phyloP scores from a whole-genome alignment of 1,284 basidiomycete genomes.

The Inonotus hispidus region DNA sequence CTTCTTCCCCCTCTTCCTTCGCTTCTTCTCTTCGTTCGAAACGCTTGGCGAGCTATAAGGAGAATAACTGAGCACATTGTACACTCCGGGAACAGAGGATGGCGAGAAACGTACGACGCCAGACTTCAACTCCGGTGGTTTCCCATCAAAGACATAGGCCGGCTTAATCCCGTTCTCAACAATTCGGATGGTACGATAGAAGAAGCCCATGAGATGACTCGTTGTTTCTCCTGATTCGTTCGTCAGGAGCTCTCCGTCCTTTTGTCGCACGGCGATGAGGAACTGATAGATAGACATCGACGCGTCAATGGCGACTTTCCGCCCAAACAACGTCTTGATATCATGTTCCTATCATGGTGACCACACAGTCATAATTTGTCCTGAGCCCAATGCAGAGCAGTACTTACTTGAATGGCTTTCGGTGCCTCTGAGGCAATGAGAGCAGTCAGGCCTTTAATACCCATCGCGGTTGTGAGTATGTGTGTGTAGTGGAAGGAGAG shows the following conservation, averaged over 20 bases:
- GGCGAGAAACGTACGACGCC: constrained; percentile 73
- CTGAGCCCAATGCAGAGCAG: not conserved
- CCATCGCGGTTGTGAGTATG: constrained; percentile 42
- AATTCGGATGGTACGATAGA: constrained; percentile 95
- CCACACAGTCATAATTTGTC: not conserved
- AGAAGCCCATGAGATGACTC: constrained; percentile 97
- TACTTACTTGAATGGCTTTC: constrained; percentile 57
- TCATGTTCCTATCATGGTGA: constrained; percentile 64
- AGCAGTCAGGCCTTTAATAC: constrained; percentile 90
- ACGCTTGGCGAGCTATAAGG: constrained; percentile 78
- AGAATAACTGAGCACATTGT: not conserved
- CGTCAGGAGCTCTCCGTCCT: constrained; percentile 94
- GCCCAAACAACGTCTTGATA: constrained; percentile 95
- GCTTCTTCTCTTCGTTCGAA: constrained; percentile 90
- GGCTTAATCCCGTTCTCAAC: constrained; percentile 99
- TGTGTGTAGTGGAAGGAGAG: not conserved
- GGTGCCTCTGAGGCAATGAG: constrained; percentile 90
- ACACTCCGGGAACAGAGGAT: constrained; percentile 1
- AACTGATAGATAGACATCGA: constrained; percentile 97
- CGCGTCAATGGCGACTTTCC: constrained; percentile 98
- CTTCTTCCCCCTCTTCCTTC: constrained; percentile 91
- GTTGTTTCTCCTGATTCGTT: constrained; percentile 97
- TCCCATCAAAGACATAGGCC: constrained; percentile 97
- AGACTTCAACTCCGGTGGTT: constrained; percentile 95
- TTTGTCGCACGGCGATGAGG: constrained; percentile 94